A percentile compares a stretch with the other conserved stretches of the same genome.
Conservation (phyloP, 257 asterid genomes). For the Solanum virginianum region DNA sequence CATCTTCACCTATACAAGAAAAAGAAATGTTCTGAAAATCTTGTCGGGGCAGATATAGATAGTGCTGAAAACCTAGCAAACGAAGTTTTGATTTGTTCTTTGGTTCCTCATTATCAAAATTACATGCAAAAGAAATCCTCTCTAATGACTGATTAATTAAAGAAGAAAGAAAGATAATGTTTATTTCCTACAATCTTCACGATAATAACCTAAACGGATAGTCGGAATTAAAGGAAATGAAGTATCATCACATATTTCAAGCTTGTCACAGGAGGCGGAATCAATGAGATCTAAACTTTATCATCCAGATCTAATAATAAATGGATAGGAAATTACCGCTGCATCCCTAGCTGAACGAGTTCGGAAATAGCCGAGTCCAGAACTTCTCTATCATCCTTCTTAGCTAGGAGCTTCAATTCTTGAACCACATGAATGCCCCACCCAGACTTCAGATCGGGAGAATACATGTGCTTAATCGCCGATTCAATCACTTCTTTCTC, state of each 20-base stretch:
- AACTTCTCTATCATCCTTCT: constrained; percentile 47
- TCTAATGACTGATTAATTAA: too few relatives aligned
- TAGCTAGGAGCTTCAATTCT: constrained; percentile 72
- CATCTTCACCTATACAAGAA: neutral
- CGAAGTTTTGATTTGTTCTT: neutral
- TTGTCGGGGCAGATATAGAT: neutral
- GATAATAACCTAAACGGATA: too few relatives aligned
- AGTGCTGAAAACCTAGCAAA: neutral
- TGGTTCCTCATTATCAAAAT: neutral
- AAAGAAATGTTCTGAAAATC: neutral
- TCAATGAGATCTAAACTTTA: neutral
- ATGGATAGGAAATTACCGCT: constrained; percentile 32
- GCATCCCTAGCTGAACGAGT: constrained; percentile 74
- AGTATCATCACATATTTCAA: neutral
- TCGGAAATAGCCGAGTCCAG: constrained; percentile 70
- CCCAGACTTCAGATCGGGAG: constrained; percentile 84
- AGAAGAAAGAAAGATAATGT: too few relatives aligned
- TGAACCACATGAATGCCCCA: constrained; percentile 98
- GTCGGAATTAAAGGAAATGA: neutral
- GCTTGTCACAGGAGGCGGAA: neutral
- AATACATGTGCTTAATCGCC: constrained; percentile 69
- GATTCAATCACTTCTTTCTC: constrained; percentile 37
- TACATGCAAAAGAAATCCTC: neutral
- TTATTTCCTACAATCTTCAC: too few relatives aligned
- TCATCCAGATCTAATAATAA: neutral